Conservation (phyloP, 495 filamentous ascomycete genomes). For the Parachaetomium inaequale region DNA sequence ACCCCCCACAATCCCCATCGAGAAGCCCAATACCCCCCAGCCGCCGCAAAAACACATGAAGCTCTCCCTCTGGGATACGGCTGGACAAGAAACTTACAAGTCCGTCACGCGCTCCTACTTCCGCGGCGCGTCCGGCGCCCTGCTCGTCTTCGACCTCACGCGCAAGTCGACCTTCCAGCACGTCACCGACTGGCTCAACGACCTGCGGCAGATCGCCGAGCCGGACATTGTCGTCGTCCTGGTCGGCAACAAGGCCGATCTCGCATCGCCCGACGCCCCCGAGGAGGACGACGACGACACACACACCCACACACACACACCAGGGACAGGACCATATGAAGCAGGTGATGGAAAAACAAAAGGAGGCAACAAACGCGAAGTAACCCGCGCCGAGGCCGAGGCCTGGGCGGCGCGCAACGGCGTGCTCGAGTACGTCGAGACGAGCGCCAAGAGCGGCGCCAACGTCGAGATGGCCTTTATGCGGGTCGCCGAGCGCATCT, state of each 20-base stretch:
- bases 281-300: slow-evolving; percentile 4
- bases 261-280: slow-evolving; percentile 48
- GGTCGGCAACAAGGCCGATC: slow-evolving; percentile 91
- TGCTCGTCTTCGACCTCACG: slow-evolving; percentile 93
- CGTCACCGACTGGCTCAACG: slow-evolving; percentile 85
- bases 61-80: slow-evolving; percentile 83
- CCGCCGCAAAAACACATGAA: slow-evolving; percentile 76
- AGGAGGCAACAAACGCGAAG: slow-evolving; percentile 63
- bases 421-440: slow-evolving; percentile 88
- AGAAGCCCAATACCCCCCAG: background rate
- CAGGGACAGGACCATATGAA: background rate
- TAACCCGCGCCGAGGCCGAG: slow-evolving; percentile 73
- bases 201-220: slow-evolving; percentile 88
- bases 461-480: slow-evolving; percentile 90
- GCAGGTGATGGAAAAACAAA: background rate
- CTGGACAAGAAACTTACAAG: slow-evolving; percentile 95
- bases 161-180: slow-evolving; percentile 78
- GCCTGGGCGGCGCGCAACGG: slow-evolving; percentile 82
- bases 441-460: slow-evolving; percentile 89
- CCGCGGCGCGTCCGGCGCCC: slow-evolving; percentile 82
- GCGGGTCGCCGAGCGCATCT: slow-evolving; percentile 88
- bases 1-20: slow-evolving; percentile 22
- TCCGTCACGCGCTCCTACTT: slow-evolving; percentile 95
- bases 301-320: background rate
- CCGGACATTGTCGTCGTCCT: slow-evolving; percentile 89